These are phyloP conservation scores for Arctium minus DNA, from an alignment of 129 eudicot genomes.

Conservation along the genomic window DNA sequence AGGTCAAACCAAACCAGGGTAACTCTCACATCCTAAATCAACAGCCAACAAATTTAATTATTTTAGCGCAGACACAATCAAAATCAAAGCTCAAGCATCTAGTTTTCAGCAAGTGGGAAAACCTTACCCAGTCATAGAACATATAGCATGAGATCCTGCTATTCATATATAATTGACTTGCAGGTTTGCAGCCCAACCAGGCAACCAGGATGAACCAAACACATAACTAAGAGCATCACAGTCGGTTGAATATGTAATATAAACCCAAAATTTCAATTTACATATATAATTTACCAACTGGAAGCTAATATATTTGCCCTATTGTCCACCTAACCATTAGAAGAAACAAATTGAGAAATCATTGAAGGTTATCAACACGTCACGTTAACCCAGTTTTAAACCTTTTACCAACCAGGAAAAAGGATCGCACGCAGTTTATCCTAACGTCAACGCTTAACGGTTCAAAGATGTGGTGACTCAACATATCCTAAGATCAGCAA, in stretches of 20 bases:
- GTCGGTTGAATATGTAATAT: background rate
- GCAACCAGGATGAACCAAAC: background rate
- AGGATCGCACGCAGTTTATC: background rate
- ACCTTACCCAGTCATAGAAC: background rate
- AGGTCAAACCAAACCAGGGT: background rate
- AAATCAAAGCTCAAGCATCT: background rate
- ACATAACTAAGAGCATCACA: conserved; percentile 1
- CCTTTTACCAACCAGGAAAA: background rate
- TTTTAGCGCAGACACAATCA: background rate
- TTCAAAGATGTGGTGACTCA: background rate
- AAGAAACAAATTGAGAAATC: background rate
- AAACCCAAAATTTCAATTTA: background rate
- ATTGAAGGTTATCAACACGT: background rate
- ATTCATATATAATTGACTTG: background rate
- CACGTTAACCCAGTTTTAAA: background rate
- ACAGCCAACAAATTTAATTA: background rate
- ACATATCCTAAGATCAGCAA: background rate
- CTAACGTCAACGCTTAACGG: background rate
- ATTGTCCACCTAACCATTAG: background rate
- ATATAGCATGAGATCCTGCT: background rate
- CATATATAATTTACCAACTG: background rate
- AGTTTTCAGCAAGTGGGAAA: background rate
- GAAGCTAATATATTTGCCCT: conserved; percentile 1
- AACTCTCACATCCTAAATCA: background rate
- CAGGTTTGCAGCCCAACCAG: background rate